Base-by-base conservation (phyloP, 2,329 filamentous ascomycete genomes). In the Arthrobotrys conoides region DNA sequence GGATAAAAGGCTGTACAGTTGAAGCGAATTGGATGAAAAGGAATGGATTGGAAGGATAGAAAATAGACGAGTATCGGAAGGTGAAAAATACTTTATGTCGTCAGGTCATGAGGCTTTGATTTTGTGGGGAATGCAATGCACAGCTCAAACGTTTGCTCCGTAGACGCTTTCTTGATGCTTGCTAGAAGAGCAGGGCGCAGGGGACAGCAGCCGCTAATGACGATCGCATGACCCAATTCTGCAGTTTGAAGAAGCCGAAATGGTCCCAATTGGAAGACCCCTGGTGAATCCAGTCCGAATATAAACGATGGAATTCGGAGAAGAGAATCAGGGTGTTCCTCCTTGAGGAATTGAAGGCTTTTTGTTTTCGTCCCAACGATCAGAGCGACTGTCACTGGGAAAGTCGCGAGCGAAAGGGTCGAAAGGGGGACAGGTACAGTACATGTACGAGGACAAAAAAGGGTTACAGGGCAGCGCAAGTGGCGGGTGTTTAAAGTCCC, bases 221-320 rank as follows among this genome's bases (percentile, higher is more conserved):
- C 68, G 75, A 72, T 72, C 75, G 75, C 75, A 78, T 72, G 75
- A 78, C 75, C 75, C 63, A 68, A 78, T 69, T 65, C 59, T 59
- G 64, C 65, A 57, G 44, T 59, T 51, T 61, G 57, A 44, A 44
- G 57, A 61, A 44, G 67, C 67, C 24, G 61, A 51, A 20, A 65
- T 44, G 8, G 20, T 46, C 36, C 66, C 66, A 69, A 69, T 69
- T 22, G 51, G 38, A 41, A 44, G 10, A 48, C 16, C 66, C 65
- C 49, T 69, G 66, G n/a, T 38, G 57, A 63, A 63, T 48, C 36
- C 53, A 44, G 38, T 53, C 44, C 51, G 67, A 44, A 68, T 41
- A 44, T 44, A 69, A 68, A 55, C 48, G 33, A 51, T 68, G 48
- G 64, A 38, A 55, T 38, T 68, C 48, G 64, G 48, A 67, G 48